Evolutionary conservation across 2,329 filamentous ascomycete species (phyloP).

Genomic region (Sporothrix humicola): DNA sequence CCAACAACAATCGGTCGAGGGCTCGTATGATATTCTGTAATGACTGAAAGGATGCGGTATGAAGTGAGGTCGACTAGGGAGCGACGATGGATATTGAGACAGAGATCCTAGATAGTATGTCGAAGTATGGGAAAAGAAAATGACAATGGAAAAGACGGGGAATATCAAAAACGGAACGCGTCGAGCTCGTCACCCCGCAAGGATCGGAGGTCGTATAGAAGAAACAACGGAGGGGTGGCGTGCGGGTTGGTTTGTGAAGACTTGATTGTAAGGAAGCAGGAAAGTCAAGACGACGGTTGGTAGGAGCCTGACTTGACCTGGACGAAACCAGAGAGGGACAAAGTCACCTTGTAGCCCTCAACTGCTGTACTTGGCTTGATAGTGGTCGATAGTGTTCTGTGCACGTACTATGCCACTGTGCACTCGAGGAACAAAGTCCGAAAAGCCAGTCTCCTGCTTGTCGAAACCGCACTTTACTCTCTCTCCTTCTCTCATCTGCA

Average conservation of each 20-base stretch:
- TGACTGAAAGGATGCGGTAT: not conserved
- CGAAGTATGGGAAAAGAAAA: not conserved
- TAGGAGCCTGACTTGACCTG: not conserved
- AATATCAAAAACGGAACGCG: not conserved
- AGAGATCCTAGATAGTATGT: not conserved
- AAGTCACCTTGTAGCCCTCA: no score
- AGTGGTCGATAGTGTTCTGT: not conserved
- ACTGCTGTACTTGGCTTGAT: no score
- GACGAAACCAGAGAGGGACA: not conserved
- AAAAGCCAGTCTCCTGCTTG: constrained; percentile 23
- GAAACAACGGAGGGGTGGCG: constrained; percentile 8
- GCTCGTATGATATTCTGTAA: not conserved
- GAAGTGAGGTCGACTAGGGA: not conserved
- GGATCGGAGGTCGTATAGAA: constrained; percentile 19
- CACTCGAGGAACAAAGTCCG: constrained; percentile 13
- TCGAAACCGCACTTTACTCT: not conserved
- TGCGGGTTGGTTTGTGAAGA: constrained; percentile 1
- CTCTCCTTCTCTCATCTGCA: not conserved
- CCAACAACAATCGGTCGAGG: not conserved
- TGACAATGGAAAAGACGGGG: not conserved
- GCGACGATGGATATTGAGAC: no score
- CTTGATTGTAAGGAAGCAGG: not conserved
- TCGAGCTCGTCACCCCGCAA: not conserved
- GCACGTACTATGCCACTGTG: constrained; percentile 1
- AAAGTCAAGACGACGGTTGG: not conserved